A percentile compares a stretch with the other conserved stretches of the same genome.
phyloP scores from a whole-genome alignment of 331 rosid species.

The Erythrophleum ivorense region DNA sequence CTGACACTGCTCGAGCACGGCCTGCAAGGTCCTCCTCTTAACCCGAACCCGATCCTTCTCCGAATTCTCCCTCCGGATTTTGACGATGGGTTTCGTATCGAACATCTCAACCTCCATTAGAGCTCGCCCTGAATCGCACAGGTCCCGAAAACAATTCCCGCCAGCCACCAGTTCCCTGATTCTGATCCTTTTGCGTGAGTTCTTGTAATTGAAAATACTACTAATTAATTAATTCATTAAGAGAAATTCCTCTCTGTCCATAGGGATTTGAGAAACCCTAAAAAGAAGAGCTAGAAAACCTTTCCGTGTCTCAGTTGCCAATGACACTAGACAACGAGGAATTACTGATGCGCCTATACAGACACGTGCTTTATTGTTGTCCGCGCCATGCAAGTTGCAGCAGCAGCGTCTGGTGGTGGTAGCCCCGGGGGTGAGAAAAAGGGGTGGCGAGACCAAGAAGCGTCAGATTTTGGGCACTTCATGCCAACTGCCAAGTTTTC shows the following conservation, averaged over 20 bases:
- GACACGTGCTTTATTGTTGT: conserved; percentile 8
- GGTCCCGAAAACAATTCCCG: background rate
- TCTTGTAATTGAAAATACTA: background rate
- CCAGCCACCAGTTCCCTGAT: conserved; percentile 1
- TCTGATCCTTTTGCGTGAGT: background rate
- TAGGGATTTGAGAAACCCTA: conserved; percentile 27
- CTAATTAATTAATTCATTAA: background rate
- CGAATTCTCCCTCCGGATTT: conserved; percentile 27
- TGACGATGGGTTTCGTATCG: conserved; percentile 45
- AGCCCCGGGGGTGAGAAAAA: conserved; percentile 18
- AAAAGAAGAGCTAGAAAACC: background rate
- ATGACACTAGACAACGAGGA: background rate
- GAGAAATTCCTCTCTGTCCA: background rate
- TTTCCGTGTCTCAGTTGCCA: background rate
- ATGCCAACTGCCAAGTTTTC: conserved; percentile 20
- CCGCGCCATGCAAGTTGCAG: conserved; percentile 14
- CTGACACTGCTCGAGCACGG: conserved; percentile 86
- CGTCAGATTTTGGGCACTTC: background rate
- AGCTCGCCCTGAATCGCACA: background rate
- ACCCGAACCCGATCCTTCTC: conserved; percentile 65
- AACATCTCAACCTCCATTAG: conserved; percentile 53
- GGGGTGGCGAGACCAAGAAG: conserved; percentile 22
- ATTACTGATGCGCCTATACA: conserved; percentile 9
- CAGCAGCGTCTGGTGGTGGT: background rate
- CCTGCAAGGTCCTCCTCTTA: conserved; percentile 73